phyloP scores from a whole-genome alignment of 192 early-diverging fungal species.

The Gryganskiella cystojenkinii region DNA sequence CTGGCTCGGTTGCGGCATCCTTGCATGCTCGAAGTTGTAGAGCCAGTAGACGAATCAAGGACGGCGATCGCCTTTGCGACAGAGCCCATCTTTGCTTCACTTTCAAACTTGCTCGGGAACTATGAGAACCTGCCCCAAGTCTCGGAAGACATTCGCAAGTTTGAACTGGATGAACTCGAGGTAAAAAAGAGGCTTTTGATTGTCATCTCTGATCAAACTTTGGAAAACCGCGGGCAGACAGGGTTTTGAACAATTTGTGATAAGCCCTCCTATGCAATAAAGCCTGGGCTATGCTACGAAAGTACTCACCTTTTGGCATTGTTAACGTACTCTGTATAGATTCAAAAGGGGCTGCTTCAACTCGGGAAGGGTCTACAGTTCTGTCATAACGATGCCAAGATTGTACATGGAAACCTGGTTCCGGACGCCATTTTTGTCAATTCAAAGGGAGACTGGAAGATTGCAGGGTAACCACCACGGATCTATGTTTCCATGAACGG shows the following conservation, averaged over 20 bases:
- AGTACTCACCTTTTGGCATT: too few relatives aligned
- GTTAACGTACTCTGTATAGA: constrained; percentile 36
- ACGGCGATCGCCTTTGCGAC: constrained; percentile 78
- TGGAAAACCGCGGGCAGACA: not conserved
- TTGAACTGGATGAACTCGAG: constrained; percentile 83
- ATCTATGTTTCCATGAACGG: too few relatives aligned
- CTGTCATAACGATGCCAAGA: constrained; percentile 74
- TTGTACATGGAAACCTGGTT: constrained; percentile 79
- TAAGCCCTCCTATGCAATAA: not conserved
- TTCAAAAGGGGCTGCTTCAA: constrained; percentile 83
- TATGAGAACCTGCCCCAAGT: constrained; percentile 56
- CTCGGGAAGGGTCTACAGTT: constrained; percentile 80
- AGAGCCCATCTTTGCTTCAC: constrained; percentile 73
- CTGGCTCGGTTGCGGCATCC: constrained; percentile 83
- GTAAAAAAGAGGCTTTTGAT: constrained; percentile 16
- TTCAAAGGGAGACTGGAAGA: constrained; percentile 85
- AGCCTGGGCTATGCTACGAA: not conserved
- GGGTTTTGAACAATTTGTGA: too few relatives aligned
- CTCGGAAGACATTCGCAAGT: constrained; percentile 59
- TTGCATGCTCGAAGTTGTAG: constrained; percentile 77
- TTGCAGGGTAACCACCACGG: constrained; percentile 65
- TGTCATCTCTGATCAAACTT: not conserved
- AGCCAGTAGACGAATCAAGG: constrained; percentile 76
- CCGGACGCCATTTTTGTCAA: constrained; percentile 83
- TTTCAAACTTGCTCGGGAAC: constrained; percentile 72